Percentiles rank a stretch among this genome's conserved stretches.
Evolutionary conservation across 768 basidiomycete species (phyloP).

Genomic region (Coprinellus aureogranulatus): DNA sequence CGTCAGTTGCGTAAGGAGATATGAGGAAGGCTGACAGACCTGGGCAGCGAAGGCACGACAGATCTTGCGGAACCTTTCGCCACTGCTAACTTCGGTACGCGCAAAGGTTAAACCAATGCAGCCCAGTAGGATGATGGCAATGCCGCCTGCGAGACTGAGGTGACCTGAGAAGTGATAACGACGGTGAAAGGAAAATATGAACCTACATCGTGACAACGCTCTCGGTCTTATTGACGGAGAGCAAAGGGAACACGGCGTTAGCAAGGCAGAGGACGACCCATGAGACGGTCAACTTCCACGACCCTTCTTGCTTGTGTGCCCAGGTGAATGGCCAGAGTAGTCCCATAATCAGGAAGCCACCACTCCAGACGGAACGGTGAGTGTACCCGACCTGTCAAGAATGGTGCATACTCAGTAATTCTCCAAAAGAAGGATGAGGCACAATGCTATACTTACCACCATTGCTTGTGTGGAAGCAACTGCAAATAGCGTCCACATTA

Average conservation of each 20-base stretch:
- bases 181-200: not conserved
- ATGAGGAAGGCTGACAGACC: too few species aligned
- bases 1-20: too few species aligned
- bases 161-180: not conserved
- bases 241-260: slow-evolving; percentile 66
- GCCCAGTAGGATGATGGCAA: slow-evolving; percentile 39
- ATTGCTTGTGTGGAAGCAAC: slow-evolving; percentile 56
- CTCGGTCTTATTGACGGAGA: slow-evolving; percentile 72
- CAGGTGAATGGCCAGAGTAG: slow-evolving; percentile 65
- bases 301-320: slow-evolving; percentile 31
- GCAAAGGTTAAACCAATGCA: slow-evolving; percentile 11
- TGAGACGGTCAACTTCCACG: slow-evolving; percentile 21
- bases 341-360: slow-evolving; percentile 61
- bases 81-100: slow-evolving; percentile 1
- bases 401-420: not conserved
- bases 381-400: slow-evolving; percentile 65
- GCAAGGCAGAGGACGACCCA: slow-evolving; percentile 53
- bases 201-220: slow-evolving; percentile 58
- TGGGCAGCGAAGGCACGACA: slow-evolving; percentile 20
- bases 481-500: slow-evolving; percentile 29
- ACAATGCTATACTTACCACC: slow-evolving; percentile 53
- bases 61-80: slow-evolving; percentile 3
- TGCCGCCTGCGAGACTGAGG: slow-evolving; percentile 48
- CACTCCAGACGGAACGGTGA: slow-evolving; percentile 67
- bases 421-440: not conserved